Evolutionary conservation across 371 early-diverging fungal genomes (phyloP), one percentile per base, ranked within the genome.

Genomic region (Entomophthora muscae): DNA sequence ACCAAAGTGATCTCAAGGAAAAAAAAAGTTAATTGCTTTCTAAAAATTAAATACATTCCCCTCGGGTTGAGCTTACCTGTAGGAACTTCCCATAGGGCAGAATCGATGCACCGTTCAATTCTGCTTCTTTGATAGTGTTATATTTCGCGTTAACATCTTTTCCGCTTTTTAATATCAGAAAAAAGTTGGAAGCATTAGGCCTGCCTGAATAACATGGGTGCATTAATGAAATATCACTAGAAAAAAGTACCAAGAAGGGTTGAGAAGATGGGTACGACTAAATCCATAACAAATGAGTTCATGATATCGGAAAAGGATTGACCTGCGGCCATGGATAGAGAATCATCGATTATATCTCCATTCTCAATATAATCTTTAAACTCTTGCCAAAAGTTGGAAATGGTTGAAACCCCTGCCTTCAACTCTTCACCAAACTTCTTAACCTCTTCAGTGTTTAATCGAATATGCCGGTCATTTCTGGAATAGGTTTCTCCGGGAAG

Each of bases 21-120:
- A 58, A 21, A 58, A 13, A 58, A 58, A 58, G 59, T 58, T 58
- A n/a, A 58, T n/a, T 28, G 31, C 31, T 58, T 58, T 58, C 59
- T 58, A 58, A 13, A 22, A 58, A 58, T 7, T 3, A 58, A 58
- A 26, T 17, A 17, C 5, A 30, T 10, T 58, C 26, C 30, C 24
- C 21, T 12, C 31, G 17, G 21, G 31, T 32, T 27, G 17, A 27
- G 10, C 13, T 58, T 58, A 58, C 59, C 31, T 58, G 59, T 7
- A 58, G 21, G 26, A 58, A 58, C 21, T 58, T 58, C 17, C 59
- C 59, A 22, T 58, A 58, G 22, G 24, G 59, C 7, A 58, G 26
- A 21, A 58, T 32, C 12, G 21, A 21, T 7, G 59, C 59, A 23
- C 59, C 59, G 22, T 58, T 27, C 17, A 3, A 7, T 21, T 27